Base-by-base conservation (phyloP, 768 basidiomycete genomes). In the Mycena pura region DNA sequence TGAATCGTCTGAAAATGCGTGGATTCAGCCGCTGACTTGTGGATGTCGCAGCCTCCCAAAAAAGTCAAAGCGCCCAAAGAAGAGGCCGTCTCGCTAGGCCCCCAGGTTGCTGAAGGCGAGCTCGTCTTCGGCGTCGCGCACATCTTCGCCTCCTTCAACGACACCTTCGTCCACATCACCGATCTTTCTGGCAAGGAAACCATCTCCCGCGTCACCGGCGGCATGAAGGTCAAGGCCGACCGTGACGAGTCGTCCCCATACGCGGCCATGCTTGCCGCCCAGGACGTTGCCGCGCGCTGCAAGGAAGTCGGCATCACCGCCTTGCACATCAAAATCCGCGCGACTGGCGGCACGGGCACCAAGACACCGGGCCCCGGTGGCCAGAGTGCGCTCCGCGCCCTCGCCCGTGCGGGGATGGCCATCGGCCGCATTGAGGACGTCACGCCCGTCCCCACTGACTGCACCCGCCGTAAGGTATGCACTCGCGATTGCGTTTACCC, bases 211-310 rank as follows among this genome's bases (percentile, higher is more conserved):
- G 95, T 98, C 65, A 99, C 97, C 68, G 96, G 94, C 77, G 97
- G 97, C 62, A 99, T 99, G 97, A 99, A 99, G 84, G 97, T 99
- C 81, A 99, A 99, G 84, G 97, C 96, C 13, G 97, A 99, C 80
- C 92, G 97, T 80, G 97, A 99, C 82, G 97, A 99, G 82, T 98
- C 95, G 39, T 98, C 96, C 22, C 93, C 93, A 17, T 93, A 97
- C 74, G 94, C 95, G 50, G 95, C 96, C 75, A 96, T 97, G 96
- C 84, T 99, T 76, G 96, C 96, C 55, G 95, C 96, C 40, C 96
- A 99, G 82, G 96, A 99, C 70, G 95, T 95, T 68, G 96, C 96
- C 60, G 76, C 83, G 51, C 93, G 96, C 69, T 99, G 97, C 91
- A 92, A 93, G 74, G 97, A 99, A 81, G 93, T 99, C 69, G 97